Conservation (phyloP, 495 filamentous ascomycete species). For the Lepidopterella palustris region DNA sequence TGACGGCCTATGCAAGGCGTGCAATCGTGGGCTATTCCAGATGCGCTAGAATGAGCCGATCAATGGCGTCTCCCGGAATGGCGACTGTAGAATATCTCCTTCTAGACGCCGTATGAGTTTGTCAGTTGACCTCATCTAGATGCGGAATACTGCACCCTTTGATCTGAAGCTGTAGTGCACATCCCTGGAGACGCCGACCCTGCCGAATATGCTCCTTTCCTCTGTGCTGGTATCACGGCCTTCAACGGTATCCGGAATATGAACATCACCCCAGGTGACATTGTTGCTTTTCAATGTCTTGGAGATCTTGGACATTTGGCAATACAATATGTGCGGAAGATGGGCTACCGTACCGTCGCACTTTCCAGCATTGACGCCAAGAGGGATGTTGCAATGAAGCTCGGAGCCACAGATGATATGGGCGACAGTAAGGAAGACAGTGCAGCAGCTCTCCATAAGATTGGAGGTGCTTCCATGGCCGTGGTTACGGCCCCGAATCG, state of each 20-base stretch:
- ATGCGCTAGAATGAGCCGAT: constrained; percentile 40
- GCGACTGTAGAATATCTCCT: constrained; percentile 35
- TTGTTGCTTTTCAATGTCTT: constrained; percentile 44
- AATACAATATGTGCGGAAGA: constrained; percentile 57
- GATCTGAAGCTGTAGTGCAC: constrained; percentile 56
- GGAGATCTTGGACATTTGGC: constrained; percentile 64
- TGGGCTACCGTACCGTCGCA: constrained; percentile 61
- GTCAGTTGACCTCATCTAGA: constrained; percentile 29
- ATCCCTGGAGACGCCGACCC: constrained; percentile 54
- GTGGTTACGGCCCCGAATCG: constrained; percentile 58
- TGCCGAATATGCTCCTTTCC: constrained; percentile 56
- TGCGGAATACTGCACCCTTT: constrained; percentile 57
- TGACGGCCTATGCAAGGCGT: constrained; percentile 40
- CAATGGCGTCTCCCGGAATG: constrained; percentile 39
- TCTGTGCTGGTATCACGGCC: constrained; percentile 66
- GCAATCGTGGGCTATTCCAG: constrained; percentile 40
- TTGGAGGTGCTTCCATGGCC: constrained; percentile 59
- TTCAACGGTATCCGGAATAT: constrained; percentile 65
- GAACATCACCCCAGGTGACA: constrained; percentile 49
- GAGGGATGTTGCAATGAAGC: constrained; percentile 50
- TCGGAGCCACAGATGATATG: constrained; percentile 65
- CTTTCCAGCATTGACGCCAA: constrained; percentile 53
- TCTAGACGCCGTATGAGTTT: neutral
- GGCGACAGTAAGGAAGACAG: constrained; percentile 51
- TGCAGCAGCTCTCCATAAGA: constrained; percentile 43